phyloP scores from a whole-genome alignment of 139 green algal genomes.

The Closterium sp. region DNA sequence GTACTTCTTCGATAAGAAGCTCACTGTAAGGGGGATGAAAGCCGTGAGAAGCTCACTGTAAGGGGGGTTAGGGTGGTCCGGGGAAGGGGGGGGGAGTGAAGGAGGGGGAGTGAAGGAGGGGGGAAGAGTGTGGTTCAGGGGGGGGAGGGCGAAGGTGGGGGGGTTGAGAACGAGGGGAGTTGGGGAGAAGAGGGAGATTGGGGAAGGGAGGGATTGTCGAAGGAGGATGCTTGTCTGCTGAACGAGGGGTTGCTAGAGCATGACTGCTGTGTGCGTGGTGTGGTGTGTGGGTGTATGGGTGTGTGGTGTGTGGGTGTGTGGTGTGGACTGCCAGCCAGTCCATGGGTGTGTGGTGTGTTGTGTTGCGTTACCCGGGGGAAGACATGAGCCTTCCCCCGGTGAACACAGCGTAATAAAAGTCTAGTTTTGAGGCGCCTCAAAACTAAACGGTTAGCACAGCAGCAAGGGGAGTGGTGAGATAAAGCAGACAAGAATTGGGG shows the following conservation, averaged over 20 bases:
- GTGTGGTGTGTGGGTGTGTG: background rate
- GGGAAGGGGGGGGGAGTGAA: background rate
- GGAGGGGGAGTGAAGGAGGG: background rate
- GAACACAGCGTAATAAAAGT: too few relatives aligned
- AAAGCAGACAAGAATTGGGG: too few relatives aligned
- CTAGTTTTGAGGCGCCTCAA: too few relatives aligned
- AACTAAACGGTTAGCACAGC: too few relatives aligned
- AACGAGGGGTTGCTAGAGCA: background rate
- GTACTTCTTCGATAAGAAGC: slow-evolving; percentile 86
- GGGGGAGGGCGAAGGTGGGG: background rate
- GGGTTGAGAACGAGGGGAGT: background rate
- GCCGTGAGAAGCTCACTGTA: background rate
- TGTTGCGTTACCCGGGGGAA: too few relatives aligned
- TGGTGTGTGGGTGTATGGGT: background rate
- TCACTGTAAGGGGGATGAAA: background rate
- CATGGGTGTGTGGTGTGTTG: background rate
- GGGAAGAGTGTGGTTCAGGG: background rate
- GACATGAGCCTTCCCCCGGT: too few relatives aligned
- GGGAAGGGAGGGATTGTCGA: too few relatives aligned
- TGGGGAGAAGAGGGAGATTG: too few relatives aligned
- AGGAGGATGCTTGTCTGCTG: too few relatives aligned
- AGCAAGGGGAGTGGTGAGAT: too few relatives aligned
- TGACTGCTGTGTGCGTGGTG: background rate
- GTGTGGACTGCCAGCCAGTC: too few relatives aligned
- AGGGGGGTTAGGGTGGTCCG: background rate